Percentiles rank a stretch among this genome's conserved stretches.
These are phyloP conservation scores for Candida maesae DNA, from an alignment of 805 yeast species.

Conservation along the genomic window DNA sequence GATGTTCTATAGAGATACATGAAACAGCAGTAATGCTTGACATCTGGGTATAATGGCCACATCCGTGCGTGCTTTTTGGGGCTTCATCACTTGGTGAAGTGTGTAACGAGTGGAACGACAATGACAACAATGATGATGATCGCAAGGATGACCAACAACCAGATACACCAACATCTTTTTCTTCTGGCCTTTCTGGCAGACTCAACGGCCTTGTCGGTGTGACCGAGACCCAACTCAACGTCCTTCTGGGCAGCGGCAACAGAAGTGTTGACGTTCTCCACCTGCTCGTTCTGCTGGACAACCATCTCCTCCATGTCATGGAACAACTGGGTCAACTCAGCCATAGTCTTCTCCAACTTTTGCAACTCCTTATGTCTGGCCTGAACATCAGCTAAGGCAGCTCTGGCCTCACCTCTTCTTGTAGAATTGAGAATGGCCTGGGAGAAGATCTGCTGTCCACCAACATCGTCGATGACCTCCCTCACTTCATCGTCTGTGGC, in stretches of 20 bases:
- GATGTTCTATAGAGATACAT: slow-evolving; percentile 1
- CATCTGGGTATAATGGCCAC: not conserved
- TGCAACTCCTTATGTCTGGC: slow-evolving; percentile 92
- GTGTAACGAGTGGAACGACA: slow-evolving; percentile 35
- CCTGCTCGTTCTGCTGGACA: slow-evolving; percentile 88
- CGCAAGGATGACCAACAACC: slow-evolving; percentile 56
- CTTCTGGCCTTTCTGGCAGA: slow-evolving; percentile 87
- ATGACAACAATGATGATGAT: slow-evolving; percentile 66
- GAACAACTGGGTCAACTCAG: slow-evolving; percentile 90
- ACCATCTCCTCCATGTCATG: slow-evolving; percentile 96
- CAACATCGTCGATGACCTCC: slow-evolving; percentile 79
- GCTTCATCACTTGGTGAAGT: slow-evolving; percentile 11
- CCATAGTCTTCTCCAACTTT: slow-evolving; percentile 92
- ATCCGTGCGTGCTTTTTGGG: too few relatives aligned
- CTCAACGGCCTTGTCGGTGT: slow-evolving; percentile 84
- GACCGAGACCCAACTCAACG: slow-evolving; percentile 91
- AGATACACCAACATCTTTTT: slow-evolving; percentile 82
- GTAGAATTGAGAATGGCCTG: slow-evolving; percentile 86
- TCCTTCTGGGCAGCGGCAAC: slow-evolving; percentile 82
- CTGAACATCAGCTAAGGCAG: slow-evolving; percentile 94
- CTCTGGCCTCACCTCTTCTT: slow-evolving; percentile 91
- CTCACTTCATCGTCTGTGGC: slow-evolving; percentile 81
- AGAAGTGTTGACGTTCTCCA: slow-evolving; percentile 78
- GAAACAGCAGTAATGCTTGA: not conserved
- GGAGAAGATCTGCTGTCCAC: slow-evolving; percentile 88